Percentiles rank a stretch among this genome's conserved stretches.
Evolutionary conservation across 1,284 basidiomycete genomes (phyloP).

Genomic region (Heliocybe sulcata): DNA sequence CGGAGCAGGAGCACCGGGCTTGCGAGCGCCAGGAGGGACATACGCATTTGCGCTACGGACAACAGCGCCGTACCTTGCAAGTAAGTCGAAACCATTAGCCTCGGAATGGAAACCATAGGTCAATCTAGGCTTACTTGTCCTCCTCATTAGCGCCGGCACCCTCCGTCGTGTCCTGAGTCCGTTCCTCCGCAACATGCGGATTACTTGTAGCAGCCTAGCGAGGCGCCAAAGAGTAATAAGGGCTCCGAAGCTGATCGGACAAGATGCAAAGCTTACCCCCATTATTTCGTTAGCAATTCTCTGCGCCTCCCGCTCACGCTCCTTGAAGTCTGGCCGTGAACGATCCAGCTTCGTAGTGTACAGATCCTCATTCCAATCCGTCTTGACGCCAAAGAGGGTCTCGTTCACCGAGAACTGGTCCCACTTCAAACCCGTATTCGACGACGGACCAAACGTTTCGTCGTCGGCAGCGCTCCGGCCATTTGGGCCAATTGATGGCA

Average conservation of each 20-base stretch:
- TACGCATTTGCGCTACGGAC: constrained; percentile 86
- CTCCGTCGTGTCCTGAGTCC: constrained; percentile 57
- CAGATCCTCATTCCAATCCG: constrained; percentile 87
- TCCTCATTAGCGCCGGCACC: constrained; percentile 86
- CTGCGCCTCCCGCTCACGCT: constrained; percentile 84
- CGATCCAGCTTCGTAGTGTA: constrained; percentile 96
- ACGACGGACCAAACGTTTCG: constrained; percentile 56
- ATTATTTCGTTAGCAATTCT: constrained; percentile 89
- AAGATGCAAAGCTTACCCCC: constrained; percentile 41
- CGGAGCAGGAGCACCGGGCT: constrained; percentile 20
- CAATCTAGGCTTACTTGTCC: constrained; percentile 68
- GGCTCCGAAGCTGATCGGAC: not conserved
- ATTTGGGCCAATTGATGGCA: constrained; percentile 8
- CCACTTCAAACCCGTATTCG: constrained; percentile 52
- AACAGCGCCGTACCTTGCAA: constrained; percentile 83
- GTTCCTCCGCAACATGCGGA: constrained; percentile 87
- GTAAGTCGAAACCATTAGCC: constrained; percentile 6
- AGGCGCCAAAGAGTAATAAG: too few relatives aligned
- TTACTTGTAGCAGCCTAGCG: constrained; percentile 63
- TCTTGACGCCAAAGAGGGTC: constrained; percentile 86
- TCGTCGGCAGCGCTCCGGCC: constrained; percentile 40
- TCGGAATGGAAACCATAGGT: not conserved
- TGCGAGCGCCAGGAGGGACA: constrained; percentile 83
- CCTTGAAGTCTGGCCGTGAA: constrained; percentile 78
- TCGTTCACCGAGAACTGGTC: constrained; percentile 97